A percentile compares a stretch with the other conserved stretches of the same genome.
phyloP scores from a whole-genome alignment of 345 rosid species.

The Schrenkiella parvula region DNA sequence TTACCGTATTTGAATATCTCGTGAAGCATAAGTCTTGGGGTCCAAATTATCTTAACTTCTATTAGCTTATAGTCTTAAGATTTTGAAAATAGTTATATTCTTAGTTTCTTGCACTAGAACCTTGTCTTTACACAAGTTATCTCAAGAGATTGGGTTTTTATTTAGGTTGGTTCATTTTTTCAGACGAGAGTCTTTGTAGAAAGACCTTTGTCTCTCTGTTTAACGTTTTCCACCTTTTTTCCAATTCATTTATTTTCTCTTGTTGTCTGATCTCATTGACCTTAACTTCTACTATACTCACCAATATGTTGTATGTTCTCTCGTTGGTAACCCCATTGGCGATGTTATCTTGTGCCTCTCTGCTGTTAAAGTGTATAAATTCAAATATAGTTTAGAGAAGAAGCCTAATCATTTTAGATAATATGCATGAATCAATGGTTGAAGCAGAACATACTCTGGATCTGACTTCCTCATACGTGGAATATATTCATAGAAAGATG shows the following conservation, averaged over 20 bases:
- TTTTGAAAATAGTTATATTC: background rate
- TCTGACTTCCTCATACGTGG: slow-evolving; percentile 79
- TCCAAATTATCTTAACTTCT: background rate
- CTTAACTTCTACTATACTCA: slow-evolving; percentile 32
- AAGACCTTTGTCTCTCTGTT: background rate
- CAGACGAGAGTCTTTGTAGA: background rate
- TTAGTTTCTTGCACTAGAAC: background rate
- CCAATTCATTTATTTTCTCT: background rate
- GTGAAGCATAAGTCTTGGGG: background rate
- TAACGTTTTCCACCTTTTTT: background rate
- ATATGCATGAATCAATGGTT: background rate
- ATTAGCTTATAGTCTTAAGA: background rate
- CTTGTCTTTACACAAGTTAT: background rate
- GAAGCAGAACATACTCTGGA: slow-evolving; percentile 52
- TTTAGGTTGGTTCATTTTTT: background rate
- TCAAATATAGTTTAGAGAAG: background rate
- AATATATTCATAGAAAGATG: slow-evolving; percentile 72
- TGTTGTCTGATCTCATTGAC: background rate
- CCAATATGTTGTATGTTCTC: slow-evolving; percentile 66
- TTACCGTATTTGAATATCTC: background rate
- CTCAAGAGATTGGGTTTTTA: background rate
- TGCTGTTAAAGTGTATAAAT: slow-evolving; percentile 32
- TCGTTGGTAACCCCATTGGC: slow-evolving; percentile 35
- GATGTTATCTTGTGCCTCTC: slow-evolving; percentile 41
- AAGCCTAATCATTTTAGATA: background rate